Conservation (phyloP, 1,284 basidiomycete species). For the Ganoderma boninense region DNA sequence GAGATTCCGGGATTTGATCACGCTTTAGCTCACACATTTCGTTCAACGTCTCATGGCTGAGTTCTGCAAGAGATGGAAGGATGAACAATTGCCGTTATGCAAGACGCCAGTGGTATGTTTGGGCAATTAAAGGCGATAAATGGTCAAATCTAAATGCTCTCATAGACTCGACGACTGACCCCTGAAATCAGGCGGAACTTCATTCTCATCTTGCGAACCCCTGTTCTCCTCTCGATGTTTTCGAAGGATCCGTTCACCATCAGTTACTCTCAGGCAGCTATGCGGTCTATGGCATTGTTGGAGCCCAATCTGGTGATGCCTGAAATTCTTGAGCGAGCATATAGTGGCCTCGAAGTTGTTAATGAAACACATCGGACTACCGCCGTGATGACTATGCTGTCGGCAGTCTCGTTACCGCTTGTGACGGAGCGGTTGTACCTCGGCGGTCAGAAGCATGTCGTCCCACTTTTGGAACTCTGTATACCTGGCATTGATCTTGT, state of each 20-base stretch:
- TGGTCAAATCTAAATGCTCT: not conserved
- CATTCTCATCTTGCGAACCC: slow-evolving; percentile 84
- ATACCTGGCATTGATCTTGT: slow-evolving; percentile 92
- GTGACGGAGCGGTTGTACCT: slow-evolving; percentile 83
- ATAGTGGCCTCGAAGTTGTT: slow-evolving; percentile 91
- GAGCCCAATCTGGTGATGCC: slow-evolving; percentile 93
- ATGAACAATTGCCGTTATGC: slow-evolving; percentile 85
- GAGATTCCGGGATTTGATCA: not conserved
- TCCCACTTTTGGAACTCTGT: slow-evolving; percentile 90
- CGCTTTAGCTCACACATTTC: slow-evolving; percentile 73
- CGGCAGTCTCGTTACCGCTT: slow-evolving; percentile 82
- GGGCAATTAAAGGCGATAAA: not conserved
- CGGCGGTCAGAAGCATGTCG: slow-evolving; percentile 88
- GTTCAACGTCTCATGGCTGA: slow-evolving; percentile 82
- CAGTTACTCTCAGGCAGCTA: slow-evolving; percentile 72
- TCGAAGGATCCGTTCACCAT: slow-evolving; percentile 83
- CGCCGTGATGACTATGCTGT: slow-evolving; percentile 90
- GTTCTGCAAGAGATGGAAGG: slow-evolving; percentile 84
- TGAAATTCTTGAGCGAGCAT: slow-evolving; percentile 91
- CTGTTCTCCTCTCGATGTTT: slow-evolving; percentile 95
- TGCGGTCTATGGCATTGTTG: slow-evolving; percentile 81
- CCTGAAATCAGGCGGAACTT: slow-evolving; percentile 85
- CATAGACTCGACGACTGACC: slow-evolving; percentile 80
- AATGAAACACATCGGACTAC: slow-evolving; percentile 96
- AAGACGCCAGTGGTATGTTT: slow-evolving; percentile 76